Conservation (phyloP, 257 asterid species). For the Gardenia jasminoides region DNA sequence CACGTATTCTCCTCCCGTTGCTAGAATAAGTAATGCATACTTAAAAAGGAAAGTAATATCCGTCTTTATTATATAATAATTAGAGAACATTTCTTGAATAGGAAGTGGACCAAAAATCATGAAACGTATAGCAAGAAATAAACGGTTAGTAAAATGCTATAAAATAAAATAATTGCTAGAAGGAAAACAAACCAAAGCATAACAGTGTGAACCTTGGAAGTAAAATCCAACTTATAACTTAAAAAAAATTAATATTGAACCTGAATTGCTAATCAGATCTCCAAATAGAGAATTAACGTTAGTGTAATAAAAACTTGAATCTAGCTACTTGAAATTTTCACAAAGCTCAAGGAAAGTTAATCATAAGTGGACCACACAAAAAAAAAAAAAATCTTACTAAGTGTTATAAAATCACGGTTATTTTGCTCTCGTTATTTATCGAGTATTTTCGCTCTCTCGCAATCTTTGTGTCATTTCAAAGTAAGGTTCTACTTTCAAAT, state of each 20-base stretch:
- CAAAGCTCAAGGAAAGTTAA: neutral
- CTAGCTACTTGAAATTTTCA: no score
- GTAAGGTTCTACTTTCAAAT: neutral
- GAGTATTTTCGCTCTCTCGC: neutral
- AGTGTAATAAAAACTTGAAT: no score
- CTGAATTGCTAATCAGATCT: no score
- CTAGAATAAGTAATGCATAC: neutral
- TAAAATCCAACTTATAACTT: no score
- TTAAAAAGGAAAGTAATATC: neutral
- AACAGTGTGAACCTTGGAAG: no score
- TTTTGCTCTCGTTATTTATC: neutral
- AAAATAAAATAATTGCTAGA: neutral
- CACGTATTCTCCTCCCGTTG: neutral
- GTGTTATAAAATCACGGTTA: neutral
- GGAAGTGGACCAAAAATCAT: neutral
- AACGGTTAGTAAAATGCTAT: neutral
- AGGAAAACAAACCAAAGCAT: neutral
- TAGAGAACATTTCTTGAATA: neutral
- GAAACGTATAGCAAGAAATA: neutral
- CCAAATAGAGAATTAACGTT: no score
- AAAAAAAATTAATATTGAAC: no score
- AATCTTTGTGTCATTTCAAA: neutral
- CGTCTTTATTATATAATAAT: neutral
- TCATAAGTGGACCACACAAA: neutral
- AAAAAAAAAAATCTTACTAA: neutral